Conservation (phyloP, 768 basidiomycete genomes). For the Psilocybe sp. region DNA sequence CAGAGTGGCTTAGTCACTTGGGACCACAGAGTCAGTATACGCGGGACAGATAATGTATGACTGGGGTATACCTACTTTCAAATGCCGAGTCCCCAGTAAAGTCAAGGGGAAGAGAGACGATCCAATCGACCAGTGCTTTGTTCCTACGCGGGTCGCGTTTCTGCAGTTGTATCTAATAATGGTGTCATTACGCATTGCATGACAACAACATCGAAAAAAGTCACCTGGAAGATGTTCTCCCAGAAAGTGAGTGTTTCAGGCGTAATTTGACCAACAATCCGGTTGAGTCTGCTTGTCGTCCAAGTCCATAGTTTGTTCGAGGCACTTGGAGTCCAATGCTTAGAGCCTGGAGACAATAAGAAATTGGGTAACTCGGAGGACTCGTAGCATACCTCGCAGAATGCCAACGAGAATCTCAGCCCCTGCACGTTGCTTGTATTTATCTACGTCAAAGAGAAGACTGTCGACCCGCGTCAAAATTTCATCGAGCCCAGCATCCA, state of each 20-base stretch:
- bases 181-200: neutral
- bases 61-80: conserved; percentile 52
- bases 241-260: conserved; percentile 82
- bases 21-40: conserved; percentile 2
- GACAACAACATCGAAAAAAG: conserved; percentile 8
- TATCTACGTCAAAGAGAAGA: conserved; percentile 62
- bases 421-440: conserved; percentile 84
- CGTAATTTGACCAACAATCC: conserved; percentile 71
- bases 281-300: conserved; percentile 57
- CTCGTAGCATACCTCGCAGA: conserved; percentile 52
- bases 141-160: conserved; percentile 81
- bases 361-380: neutral
- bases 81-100: conserved; percentile 87
- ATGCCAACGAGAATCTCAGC: conserved; percentile 66
- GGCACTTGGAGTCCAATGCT: conserved; percentile 70
- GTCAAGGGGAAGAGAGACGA: conserved; percentile 72
- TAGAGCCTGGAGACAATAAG: conserved; percentile 51
- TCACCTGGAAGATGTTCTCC: conserved; percentile 62
- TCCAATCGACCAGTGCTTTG: conserved; percentile 71
- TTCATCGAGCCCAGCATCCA: conserved; percentile 46
- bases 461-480: conserved; percentile 58
- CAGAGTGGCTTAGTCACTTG: conserved; percentile 77
- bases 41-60: neutral
- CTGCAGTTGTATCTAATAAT: conserved; percentile 38
- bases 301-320: conserved; percentile 68